phyloP scores from a whole-genome alignment of 129 eudicot genomes.

The Centella asiatica region DNA sequence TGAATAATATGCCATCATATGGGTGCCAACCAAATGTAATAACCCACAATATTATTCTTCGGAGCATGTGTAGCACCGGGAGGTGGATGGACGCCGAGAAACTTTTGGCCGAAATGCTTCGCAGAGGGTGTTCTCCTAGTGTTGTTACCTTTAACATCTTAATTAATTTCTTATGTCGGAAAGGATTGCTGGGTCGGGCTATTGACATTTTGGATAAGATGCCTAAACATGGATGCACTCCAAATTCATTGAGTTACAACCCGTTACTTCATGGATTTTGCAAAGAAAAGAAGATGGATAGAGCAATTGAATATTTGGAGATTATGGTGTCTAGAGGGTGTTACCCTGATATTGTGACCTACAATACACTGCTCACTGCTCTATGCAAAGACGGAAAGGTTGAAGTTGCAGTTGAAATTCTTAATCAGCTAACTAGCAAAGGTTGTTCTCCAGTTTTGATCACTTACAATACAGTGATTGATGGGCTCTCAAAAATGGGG shows the following conservation, averaged over 20 bases:
- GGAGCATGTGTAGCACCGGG: conserved; percentile 71
- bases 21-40: conserved; percentile 84
- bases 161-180: conserved; percentile 64
- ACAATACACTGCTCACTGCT: conserved; percentile 66
- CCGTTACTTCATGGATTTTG: conserved; percentile 79
- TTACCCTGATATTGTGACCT: conserved; percentile 79
- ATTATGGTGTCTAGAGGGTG: conserved; percentile 72
- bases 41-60: conserved; percentile 56
- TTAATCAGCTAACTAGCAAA: conserved; percentile 53
- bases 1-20: conserved; percentile 44
- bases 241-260: conserved; percentile 72
- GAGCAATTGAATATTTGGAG: conserved; percentile 72
- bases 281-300: conserved; percentile 77
- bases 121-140: conserved; percentile 69
- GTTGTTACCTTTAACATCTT: conserved; percentile 82
- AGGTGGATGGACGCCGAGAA: conserved; percentile 94
- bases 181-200: conserved; percentile 57
- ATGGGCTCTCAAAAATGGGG: conserved; percentile 64
- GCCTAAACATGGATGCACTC: conserved; percentile 74
- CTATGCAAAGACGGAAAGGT: conserved; percentile 84
- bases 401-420: conserved; percentile 60
- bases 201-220: conserved; percentile 74
- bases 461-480: conserved; percentile 80
- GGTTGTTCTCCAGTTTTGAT: conserved; percentile 79
- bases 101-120: conserved; percentile 58